Evolutionary conservation across 1,284 basidiomycete genomes (phyloP), one percentile per base, ranked within the genome.

Genomic region (Gomphus sp.): DNA sequence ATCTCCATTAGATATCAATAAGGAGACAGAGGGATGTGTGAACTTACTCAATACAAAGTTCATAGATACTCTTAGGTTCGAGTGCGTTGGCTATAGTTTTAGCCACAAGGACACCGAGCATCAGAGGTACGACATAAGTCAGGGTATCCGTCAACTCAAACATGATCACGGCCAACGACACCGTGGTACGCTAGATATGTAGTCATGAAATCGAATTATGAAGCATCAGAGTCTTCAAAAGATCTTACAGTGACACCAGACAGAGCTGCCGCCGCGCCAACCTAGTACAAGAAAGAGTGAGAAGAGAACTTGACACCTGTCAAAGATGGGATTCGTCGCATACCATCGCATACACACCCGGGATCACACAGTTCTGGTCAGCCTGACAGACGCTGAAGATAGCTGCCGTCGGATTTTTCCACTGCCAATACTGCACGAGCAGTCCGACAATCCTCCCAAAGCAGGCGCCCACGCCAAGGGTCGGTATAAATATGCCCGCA

Each of bases 401-500:
- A 0, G 74, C 64, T 37, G 77, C 74, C 37, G 82, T 64, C 0
- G 93, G 90, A 66, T 88, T 72, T 49, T 76, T 77, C 70, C 77
- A 83, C 67, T 92, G 88, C 57, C 88, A 66, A 72, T 84, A 90
- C 69, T 96, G 91, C 71, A 98, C 81, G 3, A 76, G 66, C 48
- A 98, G 84, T 22, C 97, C 97, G 28, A 95, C 69, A 53, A 98
- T 86, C 25, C 96, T 80, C 3, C 96, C 96, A 49, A 91, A 91
- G 66, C 93, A 95, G 0, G 96, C 97, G 18, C 96, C 97, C n/a
- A 98, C 94, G 22, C 92, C 94, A 33, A 99, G 82, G 0, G 94
- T 93, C 0, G 97, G 96, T 33, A 99, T 92, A 72, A 99, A 99
- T 65, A 99, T 96, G 1, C 96, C 96, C 4, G 95, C 94, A 14